Evolutionary conservation across 306 rosid genomes (phyloP), one percentile per base, ranked within the genome.

Genomic region (Gleditsia sinensis): DNA sequence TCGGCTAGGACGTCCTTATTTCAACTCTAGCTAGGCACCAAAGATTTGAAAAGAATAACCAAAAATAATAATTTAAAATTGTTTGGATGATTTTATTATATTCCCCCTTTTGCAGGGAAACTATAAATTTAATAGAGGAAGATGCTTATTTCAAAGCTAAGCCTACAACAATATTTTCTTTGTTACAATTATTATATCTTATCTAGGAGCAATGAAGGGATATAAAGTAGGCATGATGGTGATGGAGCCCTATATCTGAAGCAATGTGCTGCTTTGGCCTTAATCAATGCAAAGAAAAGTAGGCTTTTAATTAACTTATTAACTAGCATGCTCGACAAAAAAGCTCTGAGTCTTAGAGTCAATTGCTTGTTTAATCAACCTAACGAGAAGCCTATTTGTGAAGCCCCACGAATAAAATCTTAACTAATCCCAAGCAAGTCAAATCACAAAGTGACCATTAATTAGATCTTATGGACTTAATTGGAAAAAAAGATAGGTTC

Each of bases 381-480:
- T 33, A 50, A 30, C 45, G 27, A 66, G 66, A 61, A 32, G 64
- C 67, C 62, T 28, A 61, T 55, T 39, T 59, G 46, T 62, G 65
- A 76, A 68, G 64, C 51, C 73, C 55, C 57, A 37, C 67, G 70
- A 65, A 63, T 7, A 54, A 74, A 80, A 79, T 73, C 77, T 45
- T 75, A 56, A 71, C 72, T 76, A 20, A 76, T 74, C 80, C 68
- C 75, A 61, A 63, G 56, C 80, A 74, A 66, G 88, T 85, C 87
- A 81, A 82, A 77, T 87, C 90, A 75, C 76, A 85, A 85, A 81
- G 88, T 85, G 90, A 81, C 82, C 84, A 81, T 80, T 87, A 77
- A 81, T 80, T 87, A 77, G 87, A 77, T 84, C 78, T 75, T 60
- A 12, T 70, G 84, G 87, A 83, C 85, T 81, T 24, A 54, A 72